phyloP scores from a whole-genome alignment of 129 eudicot genomes.

The Sambucus nigra region DNA sequence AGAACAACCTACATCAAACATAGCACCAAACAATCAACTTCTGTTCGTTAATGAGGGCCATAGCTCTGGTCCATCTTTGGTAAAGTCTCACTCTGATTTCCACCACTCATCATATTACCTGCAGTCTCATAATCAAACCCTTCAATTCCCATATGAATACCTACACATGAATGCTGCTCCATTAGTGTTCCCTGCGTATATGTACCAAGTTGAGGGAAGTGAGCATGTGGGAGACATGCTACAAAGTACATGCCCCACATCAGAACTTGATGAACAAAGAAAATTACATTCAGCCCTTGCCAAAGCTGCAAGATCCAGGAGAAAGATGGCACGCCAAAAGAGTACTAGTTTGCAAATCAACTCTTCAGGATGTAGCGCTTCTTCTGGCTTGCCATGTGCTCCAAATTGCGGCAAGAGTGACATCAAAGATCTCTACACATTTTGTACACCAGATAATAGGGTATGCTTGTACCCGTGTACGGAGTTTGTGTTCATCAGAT shows the following conservation, averaged over 20 bases:
- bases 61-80: background rate
- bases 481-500: background rate
- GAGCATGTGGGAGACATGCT: background rate
- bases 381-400: background rate
- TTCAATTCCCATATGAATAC: background rate
- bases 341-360: background rate
- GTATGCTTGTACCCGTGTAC: background rate
- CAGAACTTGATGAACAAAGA: constrained; percentile 1
- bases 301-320: constrained; percentile 3
- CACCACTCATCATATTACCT: constrained; percentile 2
- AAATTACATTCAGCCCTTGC: background rate
- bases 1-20: background rate
- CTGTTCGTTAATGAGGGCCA: background rate
- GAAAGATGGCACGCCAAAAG: background rate
- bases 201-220: constrained; percentile 1
- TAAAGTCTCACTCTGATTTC: constrained; percentile 4
- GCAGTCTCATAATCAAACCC: constrained; percentile 1
- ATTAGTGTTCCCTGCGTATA: background rate
- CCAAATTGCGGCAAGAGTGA: background rate
- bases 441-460: background rate
- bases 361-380: background rate
- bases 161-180: background rate
- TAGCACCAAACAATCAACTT: background rate
- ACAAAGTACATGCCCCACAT: background rate
- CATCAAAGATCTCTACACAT: constrained; percentile 2